A percentile compares a stretch with the other conserved stretches of the same genome.
These are phyloP conservation scores for Diaporthe aspalathi DNA, from an alignment of 2,329 filamentous ascomycete species.

Conservation along the genomic window DNA sequence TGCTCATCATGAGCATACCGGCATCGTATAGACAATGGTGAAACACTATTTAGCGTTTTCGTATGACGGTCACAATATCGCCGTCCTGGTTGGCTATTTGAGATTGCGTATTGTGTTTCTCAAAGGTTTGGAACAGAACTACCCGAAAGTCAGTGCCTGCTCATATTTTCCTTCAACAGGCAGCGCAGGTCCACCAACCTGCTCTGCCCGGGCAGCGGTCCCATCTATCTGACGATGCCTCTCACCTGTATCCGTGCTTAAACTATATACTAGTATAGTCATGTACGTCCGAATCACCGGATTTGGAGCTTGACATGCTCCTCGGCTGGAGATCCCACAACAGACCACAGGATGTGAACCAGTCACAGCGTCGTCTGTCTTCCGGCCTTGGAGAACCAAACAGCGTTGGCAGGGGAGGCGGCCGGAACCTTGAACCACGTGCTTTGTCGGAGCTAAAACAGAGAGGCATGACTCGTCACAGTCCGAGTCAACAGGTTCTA, in stretches of 20 bases:
- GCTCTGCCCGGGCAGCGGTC: neutral
- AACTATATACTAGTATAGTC: neutral
- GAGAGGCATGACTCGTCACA: conserved; percentile 22
- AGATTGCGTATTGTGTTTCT: neutral
- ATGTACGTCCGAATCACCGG: neutral
- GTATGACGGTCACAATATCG: neutral
- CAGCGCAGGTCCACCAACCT: neutral
- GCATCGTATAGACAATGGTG: conserved; percentile 2
- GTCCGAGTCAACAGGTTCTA: conserved; percentile 10
- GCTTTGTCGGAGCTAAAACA: conserved; percentile 11
- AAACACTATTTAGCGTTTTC: neutral
- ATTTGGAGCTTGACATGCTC: neutral
- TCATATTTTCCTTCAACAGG: neutral
- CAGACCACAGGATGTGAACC: neutral
- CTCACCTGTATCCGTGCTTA: neutral
- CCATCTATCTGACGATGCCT: neutral
- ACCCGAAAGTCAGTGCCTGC: neutral
- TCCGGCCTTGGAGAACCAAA: neutral
- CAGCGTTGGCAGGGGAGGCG: neutral
- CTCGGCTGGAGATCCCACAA: neutral
- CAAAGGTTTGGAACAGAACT: neutral
- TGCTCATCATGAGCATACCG: neutral
- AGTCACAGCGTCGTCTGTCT: neutral
- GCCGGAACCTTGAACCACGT: neutral
- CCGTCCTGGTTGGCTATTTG: neutral